Base-by-base conservation (phyloP, 1,284 basidiomycete genomes). In the Volvariella surrecta region DNA sequence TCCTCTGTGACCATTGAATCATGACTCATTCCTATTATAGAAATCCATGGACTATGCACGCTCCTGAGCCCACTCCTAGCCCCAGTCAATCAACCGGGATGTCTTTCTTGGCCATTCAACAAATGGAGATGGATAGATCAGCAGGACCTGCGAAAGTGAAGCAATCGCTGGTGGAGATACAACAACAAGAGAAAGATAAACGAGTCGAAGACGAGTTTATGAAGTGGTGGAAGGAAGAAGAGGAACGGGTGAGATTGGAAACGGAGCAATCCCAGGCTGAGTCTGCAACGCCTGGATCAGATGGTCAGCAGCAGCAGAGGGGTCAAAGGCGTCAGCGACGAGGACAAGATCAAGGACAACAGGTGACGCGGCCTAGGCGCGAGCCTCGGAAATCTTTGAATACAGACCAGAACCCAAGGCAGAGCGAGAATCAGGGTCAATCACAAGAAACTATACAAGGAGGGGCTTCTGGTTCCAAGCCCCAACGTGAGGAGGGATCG, bases 71-170 rank as follows among this genome's bases (percentile, higher is more conserved):
- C 0, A 58, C 66, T 20, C 60, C 67, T 0, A 59, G 63, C 30
- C 51, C 69, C 2, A 22, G 4, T 9, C n/a, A 63, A 30, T 50
- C 67, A 1, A 62, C 66, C 20, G 62, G 51, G 0, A 64, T 80
- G 47, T 93, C 91, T 0, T 82, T 96, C 40, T 70, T 79, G 0
- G 86, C 82, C 7, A 96, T 96, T 43, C 91, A 95, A 59, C 71
- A 80, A 54, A 67, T 83, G 42, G 87, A 95, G 58, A 68, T 72
- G 30, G 73, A 80, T 41, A 75, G 65, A 9, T 59, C 52, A 1
- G 58, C 60, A 1, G 56, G 60, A 2, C 52, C 57, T 10, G 50
- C 48, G 7, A 74, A 71, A 51, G 75, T 75, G 42, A 76, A 77
- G 50, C 70, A 74, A 35, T 85, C 82, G 32, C 63, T 92, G 47